Evolutionary conservation across 2,329 filamentous ascomycete species (phyloP), one percentile per base, ranked within the genome.

Genomic region (Fusarium poae): DNA sequence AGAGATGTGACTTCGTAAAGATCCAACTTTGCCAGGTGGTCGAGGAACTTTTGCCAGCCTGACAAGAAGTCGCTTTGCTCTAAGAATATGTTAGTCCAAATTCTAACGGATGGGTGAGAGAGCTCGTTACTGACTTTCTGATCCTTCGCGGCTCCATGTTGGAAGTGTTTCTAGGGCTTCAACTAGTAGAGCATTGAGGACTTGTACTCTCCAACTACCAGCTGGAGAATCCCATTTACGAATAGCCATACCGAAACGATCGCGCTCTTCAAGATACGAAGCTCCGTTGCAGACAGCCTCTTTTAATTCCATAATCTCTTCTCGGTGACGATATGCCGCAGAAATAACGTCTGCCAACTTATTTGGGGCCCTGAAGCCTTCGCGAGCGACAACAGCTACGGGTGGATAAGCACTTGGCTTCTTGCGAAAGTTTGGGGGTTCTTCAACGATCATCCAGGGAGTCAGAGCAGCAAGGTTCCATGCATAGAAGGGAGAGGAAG

Each of bases 281-380:
- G 82, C 79, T 15, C 81, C 78, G 37, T 83, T 80, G 40, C 82
- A 79, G 15, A 88, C 82, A 12, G 84, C 82, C 45, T 82, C 78
- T 72, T 93, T 93, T 18, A 91, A 75, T 12, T 78, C 79, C 29
- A 86, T 81, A n/a, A 97, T 92, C 43, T 89, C 85, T 6, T 80
- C 72, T 45, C 87, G 83, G 69, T 94, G 84, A n/a, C 81, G 83
- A 50, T 91, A 83, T 11, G 91, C 87, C 23, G 88, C 87, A 16
- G 86, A 85, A 55, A 96, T 82, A 6, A 95, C 80, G 67, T 89
- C 89, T 43, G 86, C 87, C 7, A 93, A 81, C 76, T 91, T 96
- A 76, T 94, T 97, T 3, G 92, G 88, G 2, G 90, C 86, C 74
- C 91, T 93, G 76, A 97, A 88, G 7, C 93, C 93, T 76, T 97